Evolutionary conservation across 306 rosid genomes (phyloP).

Genomic region (Dryas octopetala): DNA sequence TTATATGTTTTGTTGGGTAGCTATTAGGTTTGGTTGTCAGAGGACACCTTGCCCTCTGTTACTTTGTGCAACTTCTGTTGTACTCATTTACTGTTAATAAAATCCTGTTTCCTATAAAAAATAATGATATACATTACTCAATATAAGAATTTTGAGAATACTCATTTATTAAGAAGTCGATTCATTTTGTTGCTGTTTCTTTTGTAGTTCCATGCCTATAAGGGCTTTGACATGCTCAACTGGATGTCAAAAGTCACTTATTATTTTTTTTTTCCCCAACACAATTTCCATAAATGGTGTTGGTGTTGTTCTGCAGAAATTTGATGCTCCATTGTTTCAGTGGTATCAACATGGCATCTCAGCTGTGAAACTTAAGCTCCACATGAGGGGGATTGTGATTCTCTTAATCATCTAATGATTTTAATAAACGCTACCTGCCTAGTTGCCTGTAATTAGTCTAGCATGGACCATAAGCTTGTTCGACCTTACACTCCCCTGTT

Average conservation of each 20-base stretch:
- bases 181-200: neutral
- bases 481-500: neutral
- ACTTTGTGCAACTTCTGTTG: neutral
- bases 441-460: neutral
- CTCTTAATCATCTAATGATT: neutral
- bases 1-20: neutral
- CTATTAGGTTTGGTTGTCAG: neutral
- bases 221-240: neutral
- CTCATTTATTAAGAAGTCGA: too few relatives aligned
- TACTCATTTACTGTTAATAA: neutral
- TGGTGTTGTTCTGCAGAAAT: neutral
- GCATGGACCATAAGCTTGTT: neutral
- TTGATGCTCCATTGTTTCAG: neutral
- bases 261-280: neutral
- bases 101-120: too few relatives aligned
- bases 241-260: neutral
- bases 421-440: too few relatives aligned
- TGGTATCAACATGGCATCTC: neutral
- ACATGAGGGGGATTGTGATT: neutral
- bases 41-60: neutral
- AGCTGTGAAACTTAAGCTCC: neutral
- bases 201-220: neutral
- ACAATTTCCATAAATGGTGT: neutral
- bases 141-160: too few relatives aligned
- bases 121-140: too few relatives aligned